A percentile compares a stretch with the other conserved stretches of the same genome.
phyloP scores from a whole-genome alignment of 805 yeast species.

The Barnettozyma sucrosica region DNA sequence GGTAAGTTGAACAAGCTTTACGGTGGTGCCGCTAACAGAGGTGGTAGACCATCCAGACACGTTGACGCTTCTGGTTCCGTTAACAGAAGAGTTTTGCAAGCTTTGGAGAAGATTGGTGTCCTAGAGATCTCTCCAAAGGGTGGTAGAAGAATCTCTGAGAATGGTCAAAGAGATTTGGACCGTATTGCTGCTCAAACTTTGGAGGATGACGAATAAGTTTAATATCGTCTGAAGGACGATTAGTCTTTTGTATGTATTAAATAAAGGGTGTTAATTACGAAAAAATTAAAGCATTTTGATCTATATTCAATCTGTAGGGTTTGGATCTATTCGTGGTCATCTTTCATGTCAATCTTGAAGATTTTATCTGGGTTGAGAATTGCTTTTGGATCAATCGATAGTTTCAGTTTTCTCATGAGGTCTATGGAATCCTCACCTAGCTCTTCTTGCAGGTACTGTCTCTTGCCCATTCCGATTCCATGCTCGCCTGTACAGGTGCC shows the following conservation, averaged over 20 bases:
- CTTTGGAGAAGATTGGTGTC: constrained; percentile 97
- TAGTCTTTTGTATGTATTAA: constrained; percentile 11
- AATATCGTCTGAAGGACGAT: constrained; percentile 1
- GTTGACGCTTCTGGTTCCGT: constrained; percentile 98
- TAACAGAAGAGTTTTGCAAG: constrained; percentile 97
- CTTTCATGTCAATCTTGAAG: constrained; percentile 57
- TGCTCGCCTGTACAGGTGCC: constrained; percentile 85
- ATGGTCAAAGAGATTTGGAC: constrained; percentile 99
- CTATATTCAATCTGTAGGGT: not conserved
- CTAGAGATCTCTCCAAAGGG: constrained; percentile 95
- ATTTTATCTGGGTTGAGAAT: constrained; percentile 70
- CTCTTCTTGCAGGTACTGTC: constrained; percentile 52
- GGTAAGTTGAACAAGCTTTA: constrained; percentile 98
- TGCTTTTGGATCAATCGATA: constrained; percentile 64
- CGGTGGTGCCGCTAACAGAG: constrained; percentile 99
- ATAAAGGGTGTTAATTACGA: constrained; percentile 15
- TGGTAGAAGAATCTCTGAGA: constrained; percentile 98
- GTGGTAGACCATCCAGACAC: constrained; percentile 97
- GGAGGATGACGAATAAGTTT: constrained; percentile 68
- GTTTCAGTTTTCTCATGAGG: constrained; percentile 63
- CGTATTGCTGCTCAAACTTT: constrained; percentile 99
- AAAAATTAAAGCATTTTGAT: constrained; percentile 8
- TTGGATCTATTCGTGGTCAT: constrained; percentile 20
- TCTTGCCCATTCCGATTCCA: constrained; percentile 73
- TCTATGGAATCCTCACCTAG: constrained; percentile 59